Evolutionary conservation across 164 flowering plant genomes (phyloP).

Genomic region (Piper longum): DNA sequence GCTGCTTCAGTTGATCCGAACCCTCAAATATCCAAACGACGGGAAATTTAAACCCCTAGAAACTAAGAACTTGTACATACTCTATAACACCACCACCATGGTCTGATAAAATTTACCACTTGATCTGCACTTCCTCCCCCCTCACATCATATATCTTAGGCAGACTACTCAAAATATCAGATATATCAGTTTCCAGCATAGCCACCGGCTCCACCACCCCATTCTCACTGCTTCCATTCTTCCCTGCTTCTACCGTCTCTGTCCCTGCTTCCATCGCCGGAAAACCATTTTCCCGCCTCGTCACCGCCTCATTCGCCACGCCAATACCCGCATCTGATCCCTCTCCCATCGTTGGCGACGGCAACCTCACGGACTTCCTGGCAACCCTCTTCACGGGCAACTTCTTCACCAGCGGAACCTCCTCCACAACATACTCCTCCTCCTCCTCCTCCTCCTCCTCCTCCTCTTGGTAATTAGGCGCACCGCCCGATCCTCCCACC

Average conservation of each 20-base stretch:
- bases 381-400: background rate
- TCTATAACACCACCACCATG: background rate
- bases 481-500: background rate
- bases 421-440: background rate
- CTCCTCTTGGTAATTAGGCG: background rate
- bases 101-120: background rate
- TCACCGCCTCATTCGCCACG: background rate
- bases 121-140: background rate
- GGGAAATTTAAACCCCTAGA: too few relatives aligned
- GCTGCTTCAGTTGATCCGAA: background rate
- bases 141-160: slow-evolving; percentile 1
- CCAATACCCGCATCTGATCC: background rate
- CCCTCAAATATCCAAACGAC: too few relatives aligned
- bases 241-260: background rate
- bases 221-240: background rate
- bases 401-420: background rate
- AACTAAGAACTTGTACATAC: background rate
- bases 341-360: background rate
- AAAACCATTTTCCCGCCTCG: background rate
- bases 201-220: background rate
- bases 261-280: background rate
- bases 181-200: background rate
- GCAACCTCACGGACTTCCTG: background rate
- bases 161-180: background rate
- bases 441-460: background rate